phyloP scores from a whole-genome alignment of 2,329 filamentous ascomycete species.

The Chaetothyriales sp. region DNA sequence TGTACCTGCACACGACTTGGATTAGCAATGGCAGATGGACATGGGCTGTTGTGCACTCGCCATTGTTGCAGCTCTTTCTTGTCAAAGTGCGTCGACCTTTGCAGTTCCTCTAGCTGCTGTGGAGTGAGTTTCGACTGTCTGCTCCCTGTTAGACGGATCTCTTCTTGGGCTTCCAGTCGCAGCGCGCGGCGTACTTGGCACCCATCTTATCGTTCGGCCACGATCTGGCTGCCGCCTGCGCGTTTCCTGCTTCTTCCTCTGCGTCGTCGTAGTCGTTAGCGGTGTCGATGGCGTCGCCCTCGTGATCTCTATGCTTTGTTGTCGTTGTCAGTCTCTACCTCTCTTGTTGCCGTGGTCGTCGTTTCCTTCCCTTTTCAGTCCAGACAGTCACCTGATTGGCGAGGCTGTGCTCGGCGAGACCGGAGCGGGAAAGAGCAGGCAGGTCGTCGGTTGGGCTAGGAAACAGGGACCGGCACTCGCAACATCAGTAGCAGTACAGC shows the following conservation, averaged over 20 bases:
- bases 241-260: neutral
- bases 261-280: neutral
- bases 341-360: neutral
- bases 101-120: conserved; percentile 85
- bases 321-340: neutral
- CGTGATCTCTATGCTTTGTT: neutral
- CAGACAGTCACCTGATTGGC: neutral
- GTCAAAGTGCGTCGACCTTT: conserved; percentile 95
- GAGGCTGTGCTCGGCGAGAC: neutral
- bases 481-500: too few relatives aligned
- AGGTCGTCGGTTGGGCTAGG: neutral
- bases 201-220: neutral
- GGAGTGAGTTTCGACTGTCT: conserved; percentile 98
- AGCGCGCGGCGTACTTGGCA: neutral
- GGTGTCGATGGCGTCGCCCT: neutral
- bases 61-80: conserved; percentile 99
- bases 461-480: too few relatives aligned
- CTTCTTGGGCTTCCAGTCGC: neutral
- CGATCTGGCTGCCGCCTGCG: neutral
- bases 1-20: conserved; percentile 40
- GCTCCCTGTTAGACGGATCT: neutral
- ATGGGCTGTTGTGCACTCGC: conserved; percentile 22
- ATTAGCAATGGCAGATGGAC: neutral
- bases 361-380: neutral
- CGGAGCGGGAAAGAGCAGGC: neutral